Conservation (phyloP, 495 filamentous ascomycete genomes). For the Lindgomyces ingoldianus region DNA sequence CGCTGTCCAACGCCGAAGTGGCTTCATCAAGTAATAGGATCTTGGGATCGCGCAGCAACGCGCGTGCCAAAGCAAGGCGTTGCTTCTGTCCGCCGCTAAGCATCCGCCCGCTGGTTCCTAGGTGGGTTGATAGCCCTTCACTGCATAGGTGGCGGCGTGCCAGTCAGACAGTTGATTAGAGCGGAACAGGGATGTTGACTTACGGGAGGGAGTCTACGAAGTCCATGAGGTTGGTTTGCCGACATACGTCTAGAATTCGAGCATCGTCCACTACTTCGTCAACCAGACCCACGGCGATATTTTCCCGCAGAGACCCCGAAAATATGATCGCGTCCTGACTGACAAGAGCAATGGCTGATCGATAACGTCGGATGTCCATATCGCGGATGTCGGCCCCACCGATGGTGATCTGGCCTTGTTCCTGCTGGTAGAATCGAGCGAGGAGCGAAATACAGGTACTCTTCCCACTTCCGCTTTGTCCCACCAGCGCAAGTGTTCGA, state of each 20-base stretch:
- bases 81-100: constrained; percentile 46
- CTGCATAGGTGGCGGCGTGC: neutral
- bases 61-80: constrained; percentile 44
- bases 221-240: constrained; percentile 85
- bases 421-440: constrained; percentile 37
- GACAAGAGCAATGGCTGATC: constrained; percentile 72
- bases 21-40: constrained; percentile 82
- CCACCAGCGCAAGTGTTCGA: constrained; percentile 35
- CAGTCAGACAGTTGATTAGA: neutral
- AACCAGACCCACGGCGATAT: constrained; percentile 69
- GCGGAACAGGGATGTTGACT: constrained; percentile 5
- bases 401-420: constrained; percentile 15
- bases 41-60: constrained; percentile 67
- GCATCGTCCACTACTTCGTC: constrained; percentile 65
- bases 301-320: constrained; percentile 78
- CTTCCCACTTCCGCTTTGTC: constrained; percentile 37
- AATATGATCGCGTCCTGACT: constrained; percentile 83
- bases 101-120: constrained; percentile 41
- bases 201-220: constrained; percentile 58
- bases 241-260: constrained; percentile 69
- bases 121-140: constrained; percentile 42
- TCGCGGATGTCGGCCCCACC: neutral
- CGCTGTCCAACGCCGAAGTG: constrained; percentile 76
- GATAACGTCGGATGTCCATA: constrained; percentile 50
- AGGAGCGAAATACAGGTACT: constrained; percentile 33